A percentile compares a stretch with the other conserved stretches of the same genome.
Evolutionary conservation across 148 eudicot species (phyloP).

Genomic region (Heliosperma pusillum): DNA sequence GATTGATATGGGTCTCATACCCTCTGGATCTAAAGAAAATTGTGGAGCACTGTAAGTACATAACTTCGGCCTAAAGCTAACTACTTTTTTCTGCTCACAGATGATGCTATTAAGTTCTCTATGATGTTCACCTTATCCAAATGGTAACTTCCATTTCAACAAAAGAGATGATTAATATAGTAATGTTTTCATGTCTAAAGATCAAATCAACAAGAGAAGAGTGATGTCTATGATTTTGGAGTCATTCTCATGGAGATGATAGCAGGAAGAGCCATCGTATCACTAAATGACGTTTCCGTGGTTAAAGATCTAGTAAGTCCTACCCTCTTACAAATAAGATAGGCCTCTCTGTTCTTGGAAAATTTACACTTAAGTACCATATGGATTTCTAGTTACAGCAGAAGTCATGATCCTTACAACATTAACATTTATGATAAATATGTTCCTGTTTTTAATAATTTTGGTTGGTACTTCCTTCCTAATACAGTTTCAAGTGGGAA

Average conservation of each 20-base stretch:
- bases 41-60: constrained; percentile 34
- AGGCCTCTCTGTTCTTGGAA: background rate
- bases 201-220: constrained; percentile 39
- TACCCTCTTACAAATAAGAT: background rate
- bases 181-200: constrained; percentile 25
- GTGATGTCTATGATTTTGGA: constrained; percentile 68
- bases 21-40: constrained; percentile 35
- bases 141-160: background rate
- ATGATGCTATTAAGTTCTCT: no score
- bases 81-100: background rate
- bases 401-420: no score
- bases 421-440: background rate
- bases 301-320: constrained; percentile 62
- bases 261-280: constrained; percentile 48
- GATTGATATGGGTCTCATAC: constrained; percentile 32
- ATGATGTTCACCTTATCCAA: background rate
- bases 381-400: no score
- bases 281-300: constrained; percentile 40
- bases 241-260: constrained; percentile 67
- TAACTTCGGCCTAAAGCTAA: background rate
- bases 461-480: background rate
- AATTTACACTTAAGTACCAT: no score
- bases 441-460: background rate
- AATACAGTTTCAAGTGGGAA: constrained; percentile 53
- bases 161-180: background rate